phyloP scores from a whole-genome alignment of 768 basidiomycete genomes.

The Kwoniella sp. region DNA sequence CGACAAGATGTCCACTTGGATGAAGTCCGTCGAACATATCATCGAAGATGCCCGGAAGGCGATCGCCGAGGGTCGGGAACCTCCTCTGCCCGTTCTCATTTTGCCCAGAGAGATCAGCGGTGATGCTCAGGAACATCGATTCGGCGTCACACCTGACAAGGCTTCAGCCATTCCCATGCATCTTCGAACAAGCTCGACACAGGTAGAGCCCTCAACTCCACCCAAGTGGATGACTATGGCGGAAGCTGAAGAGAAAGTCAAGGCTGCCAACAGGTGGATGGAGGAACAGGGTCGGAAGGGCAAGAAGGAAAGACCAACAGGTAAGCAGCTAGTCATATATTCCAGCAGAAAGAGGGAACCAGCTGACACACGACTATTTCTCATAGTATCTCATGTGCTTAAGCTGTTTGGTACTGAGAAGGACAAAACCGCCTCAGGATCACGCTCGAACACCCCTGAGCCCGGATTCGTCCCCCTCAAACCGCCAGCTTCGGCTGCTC shows the following conservation, averaged over 20 bases:
- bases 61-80: conserved; percentile 49
- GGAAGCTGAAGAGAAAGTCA: conserved; percentile 38
- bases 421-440: conserved; percentile 24
- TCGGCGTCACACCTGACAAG: conserved; percentile 41
- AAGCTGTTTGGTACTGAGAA: conserved; percentile 46
- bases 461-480: conserved; percentile 38
- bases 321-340: conserved; percentile 23
- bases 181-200: conserved; percentile 37
- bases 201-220: conserved; percentile 52
- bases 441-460: conserved; percentile 39
- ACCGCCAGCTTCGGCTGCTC: conserved; percentile 16
- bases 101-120: conserved; percentile 23
- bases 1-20: conserved; percentile 40
- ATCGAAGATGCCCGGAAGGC: conserved; percentile 52
- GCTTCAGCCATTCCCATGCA: conserved; percentile 28
- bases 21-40: conserved; percentile 47
- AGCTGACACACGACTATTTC: neutral
- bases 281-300: conserved; percentile 21
- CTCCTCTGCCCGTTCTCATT: conserved; percentile 32
- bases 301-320: conserved; percentile 47
- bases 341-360: neutral
- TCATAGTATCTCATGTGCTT: conserved; percentile 42
- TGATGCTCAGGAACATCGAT: conserved; percentile 11
- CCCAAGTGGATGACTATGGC: conserved; percentile 47
- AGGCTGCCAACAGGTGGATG: conserved; percentile 32